Base-by-base conservation (phyloP, 2,329 filamentous ascomycete genomes). In the Westerdykella sp. region DNA sequence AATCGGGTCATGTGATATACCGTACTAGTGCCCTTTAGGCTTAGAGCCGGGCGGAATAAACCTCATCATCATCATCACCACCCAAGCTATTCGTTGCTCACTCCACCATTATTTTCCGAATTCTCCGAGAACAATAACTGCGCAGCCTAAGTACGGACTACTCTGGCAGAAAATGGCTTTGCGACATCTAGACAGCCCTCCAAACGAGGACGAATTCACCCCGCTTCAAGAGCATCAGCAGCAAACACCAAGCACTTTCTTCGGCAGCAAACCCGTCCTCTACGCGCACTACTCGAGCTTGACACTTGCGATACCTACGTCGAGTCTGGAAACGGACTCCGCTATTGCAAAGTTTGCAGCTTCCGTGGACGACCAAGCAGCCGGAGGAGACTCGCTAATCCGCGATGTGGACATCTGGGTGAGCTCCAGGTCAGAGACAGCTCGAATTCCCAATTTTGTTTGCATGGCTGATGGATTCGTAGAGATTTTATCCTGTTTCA, bases 201-300 rank as follows among this genome's bases (percentile, higher is more conserved):
- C 83, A 5, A 69, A 73, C 13, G 57, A 73, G 12, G 71, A 72
- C 30, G 77, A 81, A 59, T 90, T 81, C 66, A 80, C 76, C 28
- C 71, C 78, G 4, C 74, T 90, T 37, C 71, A 75, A 45, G 81
- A 87, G 47, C 85, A 88, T 61, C 79, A 87, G 63, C 73, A 80
- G 41, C 80, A 82, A 57, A 91, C 86, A 1, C 86, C 86, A 1
- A 73, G 74, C 45, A 83, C 78, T 34, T 91, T 90, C 68, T 83
- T 82, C 55, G 78, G 76, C 54, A 79, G 78, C 22, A 86, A 84
- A 58, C 80, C 85, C 1, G 76, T 90, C 35, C 75, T 90, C 3
- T 79, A 90, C 66, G 78, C 77, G 53, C 78, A 83, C 56, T 73
- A 76, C 32, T 54, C 71, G 11, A 70, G 72, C 45, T 73, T 80